phyloP scores from a whole-genome alignment of 805 yeast species.

The Starmerella bombicola region DNA sequence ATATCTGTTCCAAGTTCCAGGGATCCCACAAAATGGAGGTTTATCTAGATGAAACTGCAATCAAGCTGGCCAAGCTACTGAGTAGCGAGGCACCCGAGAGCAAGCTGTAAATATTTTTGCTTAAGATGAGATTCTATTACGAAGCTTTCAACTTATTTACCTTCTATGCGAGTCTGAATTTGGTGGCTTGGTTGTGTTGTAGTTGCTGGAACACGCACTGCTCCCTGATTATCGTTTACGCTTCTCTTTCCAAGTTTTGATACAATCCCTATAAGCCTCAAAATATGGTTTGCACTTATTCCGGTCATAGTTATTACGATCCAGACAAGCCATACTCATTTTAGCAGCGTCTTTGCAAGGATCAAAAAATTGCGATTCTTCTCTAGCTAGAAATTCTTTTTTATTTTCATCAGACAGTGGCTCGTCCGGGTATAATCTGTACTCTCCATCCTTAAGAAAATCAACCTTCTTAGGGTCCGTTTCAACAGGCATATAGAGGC shows the following conservation, averaged over 20 bases:
- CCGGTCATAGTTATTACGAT: conserved; percentile 59
- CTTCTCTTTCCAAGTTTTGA: conserved; percentile 47
- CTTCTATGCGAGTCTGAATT: too few relatives aligned
- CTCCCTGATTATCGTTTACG: too few relatives aligned
- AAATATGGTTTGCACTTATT: conserved; percentile 67
- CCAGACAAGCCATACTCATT: conserved; percentile 77
- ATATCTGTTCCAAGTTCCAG: conserved; percentile 61
- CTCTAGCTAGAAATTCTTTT: conserved; percentile 57
- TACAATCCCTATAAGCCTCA: conserved; percentile 87
- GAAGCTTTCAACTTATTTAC: neutral
- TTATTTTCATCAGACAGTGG: conserved; percentile 65
- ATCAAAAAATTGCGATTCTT: conserved; percentile 73
- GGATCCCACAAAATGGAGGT: conserved; percentile 39
- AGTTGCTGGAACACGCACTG: too few relatives aligned
- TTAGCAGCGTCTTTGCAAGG: conserved; percentile 85
- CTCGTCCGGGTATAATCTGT: conserved; percentile 73
- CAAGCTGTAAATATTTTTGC: neutral
- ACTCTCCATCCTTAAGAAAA: conserved; percentile 47
- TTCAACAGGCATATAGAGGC: conserved; percentile 15
- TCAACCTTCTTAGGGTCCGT: conserved; percentile 36
- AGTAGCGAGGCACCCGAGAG: conserved; percentile 25
- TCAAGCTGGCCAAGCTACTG: conserved; percentile 62
- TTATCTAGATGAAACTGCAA: conserved; percentile 65
- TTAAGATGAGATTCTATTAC: neutral
- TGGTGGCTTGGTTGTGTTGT: neutral